A percentile compares a stretch with the other conserved stretches of the same genome.
phyloP scores from a whole-genome alignment of 352 stramenopile species.

The Saprolegnia parasitica region DNA sequence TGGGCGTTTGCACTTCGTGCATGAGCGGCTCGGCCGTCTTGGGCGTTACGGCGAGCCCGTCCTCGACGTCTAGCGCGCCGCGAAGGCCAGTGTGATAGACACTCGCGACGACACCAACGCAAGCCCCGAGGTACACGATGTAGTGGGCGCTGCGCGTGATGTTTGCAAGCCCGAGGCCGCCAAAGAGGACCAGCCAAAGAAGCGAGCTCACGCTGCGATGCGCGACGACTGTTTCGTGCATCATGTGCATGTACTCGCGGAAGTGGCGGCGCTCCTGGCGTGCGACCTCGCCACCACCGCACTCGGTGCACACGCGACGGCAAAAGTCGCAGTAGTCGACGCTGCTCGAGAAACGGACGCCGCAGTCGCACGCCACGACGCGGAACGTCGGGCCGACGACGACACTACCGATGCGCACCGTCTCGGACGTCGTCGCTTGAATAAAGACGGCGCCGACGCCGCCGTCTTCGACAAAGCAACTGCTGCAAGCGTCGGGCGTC shows the following conservation, averaged over 20 bases:
- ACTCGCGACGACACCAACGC: neutral
- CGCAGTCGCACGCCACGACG: constrained; percentile 80
- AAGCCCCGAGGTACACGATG: constrained; percentile 13
- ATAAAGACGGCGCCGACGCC: constrained; percentile 65
- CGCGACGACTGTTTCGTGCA: constrained; percentile 21
- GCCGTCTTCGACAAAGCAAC: constrained; percentile 77
- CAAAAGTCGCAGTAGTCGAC: constrained; percentile 72
- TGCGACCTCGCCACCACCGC: constrained; percentile 71
- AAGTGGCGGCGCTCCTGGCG: constrained; percentile 69
- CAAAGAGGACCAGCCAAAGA: constrained; percentile 22
- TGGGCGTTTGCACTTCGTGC: constrained; percentile 14
- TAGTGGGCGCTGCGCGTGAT: neutral
- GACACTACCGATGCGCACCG: constrained; percentile 40
- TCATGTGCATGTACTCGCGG: constrained; percentile 54
- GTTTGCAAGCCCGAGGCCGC: neutral
- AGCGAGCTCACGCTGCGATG: constrained; percentile 14
- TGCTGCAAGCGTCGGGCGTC: constrained; percentile 71
- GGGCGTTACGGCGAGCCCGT: constrained; percentile 6
- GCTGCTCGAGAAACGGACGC: constrained; percentile 58
- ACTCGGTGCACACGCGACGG: constrained; percentile 59
- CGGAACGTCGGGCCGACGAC: constrained; percentile 69
- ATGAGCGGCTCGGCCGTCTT: constrained; percentile 25
- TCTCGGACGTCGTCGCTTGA: constrained; percentile 42
- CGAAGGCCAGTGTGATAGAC: constrained; percentile 16
- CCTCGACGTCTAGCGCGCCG: constrained; percentile 7